These are phyloP conservation scores for Pichia sp. DNA, from an alignment of 1,139 yeast genomes.

Conservation along the genomic window DNA sequence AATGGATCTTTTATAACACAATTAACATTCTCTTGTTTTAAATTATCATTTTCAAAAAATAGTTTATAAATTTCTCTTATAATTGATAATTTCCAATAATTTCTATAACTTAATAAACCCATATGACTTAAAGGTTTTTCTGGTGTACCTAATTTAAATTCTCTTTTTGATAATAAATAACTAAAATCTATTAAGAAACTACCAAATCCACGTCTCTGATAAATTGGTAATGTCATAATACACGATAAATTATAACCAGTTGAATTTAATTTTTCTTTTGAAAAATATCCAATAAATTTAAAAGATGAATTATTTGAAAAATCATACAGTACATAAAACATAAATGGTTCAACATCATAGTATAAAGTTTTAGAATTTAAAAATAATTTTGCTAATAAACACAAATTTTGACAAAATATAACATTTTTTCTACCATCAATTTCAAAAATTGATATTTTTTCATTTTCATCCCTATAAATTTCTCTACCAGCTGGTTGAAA, in stretches of 20 bases:
- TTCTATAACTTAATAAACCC: constrained; percentile 79
- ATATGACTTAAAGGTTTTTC: constrained; percentile 89
- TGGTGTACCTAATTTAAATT: constrained; percentile 82
- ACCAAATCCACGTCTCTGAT: constrained; percentile 88
- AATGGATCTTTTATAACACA: neutral
- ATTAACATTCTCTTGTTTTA: neutral
- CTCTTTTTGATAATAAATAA: constrained; percentile 67
- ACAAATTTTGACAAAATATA: constrained; percentile 79
- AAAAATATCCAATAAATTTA: constrained; percentile 89
- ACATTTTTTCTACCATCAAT: constrained; percentile 86
- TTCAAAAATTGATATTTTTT: constrained; percentile 68
- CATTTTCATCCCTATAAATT: constrained; percentile 57
- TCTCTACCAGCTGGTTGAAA: constrained; percentile 87
- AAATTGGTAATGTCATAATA: constrained; percentile 81
- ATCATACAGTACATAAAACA: constrained; percentile 71
- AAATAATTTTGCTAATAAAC: constrained; percentile 82
- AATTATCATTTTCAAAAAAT: neutral
- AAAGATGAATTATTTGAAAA: constrained; percentile 33
- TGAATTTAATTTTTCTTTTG: constrained; percentile 75
- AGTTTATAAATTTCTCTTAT: constrained; percentile 39
- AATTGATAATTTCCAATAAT: constrained; percentile 74
- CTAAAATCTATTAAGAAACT: constrained; percentile 84
- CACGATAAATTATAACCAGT: constrained; percentile 84
- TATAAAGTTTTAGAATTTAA: constrained; percentile 86
- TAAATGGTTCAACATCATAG: constrained; percentile 92